A percentile compares a stretch with the other conserved stretches of the same genome.
These are phyloP conservation scores for Trametes villosa DNA, from an alignment of 768 basidiomycete species.

Conservation along the genomic window DNA sequence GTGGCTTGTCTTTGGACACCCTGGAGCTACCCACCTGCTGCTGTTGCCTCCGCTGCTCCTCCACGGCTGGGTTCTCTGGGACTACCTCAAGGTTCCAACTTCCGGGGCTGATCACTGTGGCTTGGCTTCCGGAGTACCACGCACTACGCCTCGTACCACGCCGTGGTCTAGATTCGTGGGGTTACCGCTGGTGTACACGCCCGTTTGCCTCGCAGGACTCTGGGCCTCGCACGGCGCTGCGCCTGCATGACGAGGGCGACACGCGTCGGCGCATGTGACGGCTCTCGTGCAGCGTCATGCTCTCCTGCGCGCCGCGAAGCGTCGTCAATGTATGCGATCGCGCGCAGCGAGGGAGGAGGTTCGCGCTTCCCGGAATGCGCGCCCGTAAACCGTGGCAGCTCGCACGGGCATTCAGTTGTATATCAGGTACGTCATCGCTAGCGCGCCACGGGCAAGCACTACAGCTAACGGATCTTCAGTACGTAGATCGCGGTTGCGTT, in stretches of 20 bases:
- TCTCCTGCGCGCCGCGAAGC: background rate
- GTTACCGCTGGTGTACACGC: background rate
- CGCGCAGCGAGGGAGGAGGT: background rate
- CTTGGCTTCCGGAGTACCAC: background rate
- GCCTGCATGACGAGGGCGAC: background rate
- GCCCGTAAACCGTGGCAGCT: constrained; percentile 2
- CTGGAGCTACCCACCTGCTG: background rate
- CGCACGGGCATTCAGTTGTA: constrained; percentile 6
- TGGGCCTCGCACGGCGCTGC: background rate
- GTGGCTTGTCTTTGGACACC: background rate
- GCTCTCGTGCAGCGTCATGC: background rate
- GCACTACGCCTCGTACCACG: background rate
- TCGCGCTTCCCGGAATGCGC: constrained; percentile 10
- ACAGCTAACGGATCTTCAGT: background rate
- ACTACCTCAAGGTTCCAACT: too few species aligned
- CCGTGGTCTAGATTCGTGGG: constrained; percentile 3
- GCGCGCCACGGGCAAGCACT: background rate
- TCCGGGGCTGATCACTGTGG: background rate
- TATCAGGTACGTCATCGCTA: constrained; percentile 4
- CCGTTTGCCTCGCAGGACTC: background rate
- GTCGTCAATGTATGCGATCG: background rate
- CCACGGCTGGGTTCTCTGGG: background rate
- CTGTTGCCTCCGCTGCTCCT: background rate
- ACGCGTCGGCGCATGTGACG: constrained; percentile 7
- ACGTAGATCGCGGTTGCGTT: background rate